Percentiles rank a stretch among this genome's conserved stretches.
Evolutionary conservation across 495 filamentous ascomycete genomes (phyloP).

Genomic region (Opeltia flavorubescens): DNA sequence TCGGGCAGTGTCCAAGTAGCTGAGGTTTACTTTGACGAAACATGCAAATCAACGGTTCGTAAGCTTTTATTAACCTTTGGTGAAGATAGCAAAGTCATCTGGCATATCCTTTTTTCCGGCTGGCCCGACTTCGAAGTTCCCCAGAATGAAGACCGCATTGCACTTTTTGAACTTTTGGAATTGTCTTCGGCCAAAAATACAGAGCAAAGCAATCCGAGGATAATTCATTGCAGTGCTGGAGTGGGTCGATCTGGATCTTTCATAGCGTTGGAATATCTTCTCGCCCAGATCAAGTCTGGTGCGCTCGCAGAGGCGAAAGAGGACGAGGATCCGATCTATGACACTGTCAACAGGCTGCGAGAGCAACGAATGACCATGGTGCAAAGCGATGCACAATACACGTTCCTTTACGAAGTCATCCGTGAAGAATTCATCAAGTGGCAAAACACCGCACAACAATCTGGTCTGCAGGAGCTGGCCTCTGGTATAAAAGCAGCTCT

Average conservation of each 20-base stretch:
- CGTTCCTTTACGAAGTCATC: conserved; percentile 82
- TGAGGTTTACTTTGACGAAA: conserved; percentile 30
- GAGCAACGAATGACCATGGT: conserved; percentile 95
- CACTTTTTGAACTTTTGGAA: conserved; percentile 65
- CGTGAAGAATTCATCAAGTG: conserved; percentile 44
- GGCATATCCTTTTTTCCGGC: conserved; percentile 79
- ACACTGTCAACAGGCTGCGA: conserved; percentile 67
- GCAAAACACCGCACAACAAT: conserved; percentile 4
- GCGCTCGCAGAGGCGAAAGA: conserved; percentile 36
- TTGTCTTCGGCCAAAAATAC: conserved; percentile 58
- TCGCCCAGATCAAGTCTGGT: conserved; percentile 67
- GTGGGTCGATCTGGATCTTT: conserved; percentile 93
- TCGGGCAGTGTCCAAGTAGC: conserved; percentile 32
- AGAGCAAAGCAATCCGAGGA: conserved; percentile 53
- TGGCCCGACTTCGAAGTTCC: conserved; percentile 95
- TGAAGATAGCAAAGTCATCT: conserved; percentile 55
- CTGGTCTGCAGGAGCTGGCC: conserved; percentile 7
- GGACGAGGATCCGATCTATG: conserved; percentile 46
- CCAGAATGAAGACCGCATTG: conserved; percentile 59
- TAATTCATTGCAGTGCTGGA: conserved; percentile 89
- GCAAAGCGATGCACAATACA: conserved; percentile 72
- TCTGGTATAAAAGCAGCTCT: conserved; percentile 6
- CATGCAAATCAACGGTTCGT: conserved; percentile 39
- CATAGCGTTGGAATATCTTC: conserved; percentile 81
- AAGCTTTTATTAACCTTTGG: conserved; percentile 40